A percentile compares a stretch with the other conserved stretches of the same genome.
phyloP scores from a whole-genome alignment of 1,284 basidiomycete genomes.

The Phlebopus sp. region DNA sequence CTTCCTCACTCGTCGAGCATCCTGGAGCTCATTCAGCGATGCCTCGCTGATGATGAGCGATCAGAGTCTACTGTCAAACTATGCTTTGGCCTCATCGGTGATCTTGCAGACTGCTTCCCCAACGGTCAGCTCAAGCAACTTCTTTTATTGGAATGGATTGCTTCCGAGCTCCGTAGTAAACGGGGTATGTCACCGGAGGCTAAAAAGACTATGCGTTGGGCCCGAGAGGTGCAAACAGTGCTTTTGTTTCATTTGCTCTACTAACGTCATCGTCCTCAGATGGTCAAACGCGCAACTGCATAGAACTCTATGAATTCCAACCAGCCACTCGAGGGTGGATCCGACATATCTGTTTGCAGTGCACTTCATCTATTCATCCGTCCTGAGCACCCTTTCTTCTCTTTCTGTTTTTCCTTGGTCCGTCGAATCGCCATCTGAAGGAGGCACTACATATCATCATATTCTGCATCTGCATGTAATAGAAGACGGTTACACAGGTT shows the following conservation, averaged over 20 bases:
- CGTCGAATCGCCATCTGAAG: constrained; percentile 52
- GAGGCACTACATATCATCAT: constrained; percentile 53
- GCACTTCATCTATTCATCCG: constrained; percentile 47
- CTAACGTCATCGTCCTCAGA: constrained; percentile 36
- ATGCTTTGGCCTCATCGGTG: constrained; percentile 85
- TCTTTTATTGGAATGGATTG: constrained; percentile 82
- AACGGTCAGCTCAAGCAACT: constrained; percentile 78
- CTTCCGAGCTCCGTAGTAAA: constrained; percentile 71
- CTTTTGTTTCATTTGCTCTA: neutral
- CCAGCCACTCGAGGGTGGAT: constrained; percentile 9
- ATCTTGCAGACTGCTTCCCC: constrained; percentile 86
- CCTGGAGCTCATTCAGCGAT: constrained; percentile 80
- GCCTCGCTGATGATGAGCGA: constrained; percentile 80
- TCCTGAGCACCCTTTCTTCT: constrained; percentile 22
- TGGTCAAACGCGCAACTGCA: constrained; percentile 69
- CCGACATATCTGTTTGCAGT: constrained; percentile 30
- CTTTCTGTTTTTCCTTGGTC: constrained; percentile 24
- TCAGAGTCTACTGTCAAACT: constrained; percentile 78
- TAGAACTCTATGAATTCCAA: constrained; percentile 35
- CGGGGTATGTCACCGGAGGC: constrained; percentile 65
- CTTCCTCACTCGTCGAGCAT: constrained; percentile 76
- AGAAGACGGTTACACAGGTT: constrained; percentile 29
- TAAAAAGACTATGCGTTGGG: constrained; percentile 81
- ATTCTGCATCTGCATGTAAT: constrained; percentile 43
- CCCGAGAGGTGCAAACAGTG: constrained; percentile 62